Conservation (phyloP, 306 rosid genomes). For the Sicyos edulis region DNA sequence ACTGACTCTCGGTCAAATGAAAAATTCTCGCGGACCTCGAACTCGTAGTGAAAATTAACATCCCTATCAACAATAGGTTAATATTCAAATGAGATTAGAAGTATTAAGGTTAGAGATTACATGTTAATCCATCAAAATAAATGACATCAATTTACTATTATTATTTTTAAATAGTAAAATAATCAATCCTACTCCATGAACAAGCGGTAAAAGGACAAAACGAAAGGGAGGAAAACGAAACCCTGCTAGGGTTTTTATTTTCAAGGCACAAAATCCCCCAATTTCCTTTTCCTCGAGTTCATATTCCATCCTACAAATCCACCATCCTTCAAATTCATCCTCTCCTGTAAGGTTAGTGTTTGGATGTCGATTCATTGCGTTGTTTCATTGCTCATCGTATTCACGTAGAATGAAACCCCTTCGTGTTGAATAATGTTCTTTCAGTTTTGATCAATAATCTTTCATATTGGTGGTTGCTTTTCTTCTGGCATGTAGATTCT, state of each 20-base stretch:
- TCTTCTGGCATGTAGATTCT: neutral
- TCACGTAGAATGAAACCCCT: neutral
- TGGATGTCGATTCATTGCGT: neutral
- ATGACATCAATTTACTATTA: too few relatives aligned
- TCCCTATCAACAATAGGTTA: too few relatives aligned
- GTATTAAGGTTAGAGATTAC: too few relatives aligned
- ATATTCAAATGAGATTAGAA: too few relatives aligned
- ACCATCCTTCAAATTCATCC: neutral
- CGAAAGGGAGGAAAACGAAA: neutral
- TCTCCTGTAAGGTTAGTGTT: conserved; percentile 6
- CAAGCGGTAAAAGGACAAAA: conserved; percentile 7
- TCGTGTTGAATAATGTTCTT: neutral
- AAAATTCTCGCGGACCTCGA: too few relatives aligned
- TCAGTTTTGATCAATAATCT: neutral
- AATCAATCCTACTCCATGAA: neutral
- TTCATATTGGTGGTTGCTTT: neutral
- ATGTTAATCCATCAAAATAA: too few relatives aligned
- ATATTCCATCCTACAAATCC: neutral
- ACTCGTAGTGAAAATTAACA: too few relatives aligned
- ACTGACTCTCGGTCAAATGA: too few relatives aligned
- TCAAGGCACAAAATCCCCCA: neutral
- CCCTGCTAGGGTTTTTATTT: conserved; percentile 18
- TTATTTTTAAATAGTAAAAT: neutral
- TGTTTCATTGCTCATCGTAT: neutral
- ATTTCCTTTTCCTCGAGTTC: neutral